Evolutionary conservation across 352 stramenopile species (phyloP), one percentile per base, ranked within the genome.

Genomic region (Phytophthora sp.): DNA sequence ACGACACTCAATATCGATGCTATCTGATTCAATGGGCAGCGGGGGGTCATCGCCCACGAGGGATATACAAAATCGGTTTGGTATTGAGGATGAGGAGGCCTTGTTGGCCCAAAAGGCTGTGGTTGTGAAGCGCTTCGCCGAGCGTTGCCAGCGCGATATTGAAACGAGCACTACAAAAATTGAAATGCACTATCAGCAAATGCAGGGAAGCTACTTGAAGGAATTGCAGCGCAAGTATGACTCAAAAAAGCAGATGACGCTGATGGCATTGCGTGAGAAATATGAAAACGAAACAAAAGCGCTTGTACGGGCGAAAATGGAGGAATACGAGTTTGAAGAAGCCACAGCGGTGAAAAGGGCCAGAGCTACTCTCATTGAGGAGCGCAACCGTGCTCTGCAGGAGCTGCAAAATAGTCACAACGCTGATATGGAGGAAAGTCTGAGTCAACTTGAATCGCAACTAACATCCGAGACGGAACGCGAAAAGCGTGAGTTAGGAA

Each of bases 151-250:
- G 28, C 63, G 55, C 4, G 72, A 90, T 23, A 77, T 82, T 28
- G 61, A 81, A 43, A 54, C 32, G 1, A 79, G 73, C 20, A 72
- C 54, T 4, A 50, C 38, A 0, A 54, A 54, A 10, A 65, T 84
- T 5, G 39, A 60, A 6, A 30, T 72, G 21, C 76, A 88, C 32
- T 69, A 86, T 15, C 46, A 69, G 2, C 37, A 64, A 24, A 69
- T 66, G 35, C 77, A 84, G 43, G 26, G 24, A 0, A 11, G 46
- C 9, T 81, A 84, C 26, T 42, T 90, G 32, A 71, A 79, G 44
- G 78, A 90, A 18, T 60, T 90, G 26, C 72, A 82, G 54, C 79
- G 77, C 38, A 85, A 87, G 54, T 90, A 82, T 31, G 74, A 86
- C 35, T 88, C 79, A 6, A 87, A 83, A 51, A 85, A 87, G 49